Base-by-base conservation (phyloP, 139 green algal species). In the Chlamydomonas schloesseri region DNA sequence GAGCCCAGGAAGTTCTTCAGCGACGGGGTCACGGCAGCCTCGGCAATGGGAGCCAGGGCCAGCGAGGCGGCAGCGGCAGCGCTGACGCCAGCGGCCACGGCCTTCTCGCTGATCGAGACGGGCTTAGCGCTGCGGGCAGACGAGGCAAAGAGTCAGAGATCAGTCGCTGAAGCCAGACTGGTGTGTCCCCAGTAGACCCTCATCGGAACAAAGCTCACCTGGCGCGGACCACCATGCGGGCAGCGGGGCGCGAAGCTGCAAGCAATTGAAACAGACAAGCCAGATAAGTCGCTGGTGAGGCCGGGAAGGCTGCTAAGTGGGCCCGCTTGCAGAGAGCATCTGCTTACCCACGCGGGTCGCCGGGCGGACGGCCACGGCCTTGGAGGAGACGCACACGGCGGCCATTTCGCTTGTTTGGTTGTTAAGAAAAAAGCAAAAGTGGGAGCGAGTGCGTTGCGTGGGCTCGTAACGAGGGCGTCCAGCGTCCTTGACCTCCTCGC, bases 1-100 rank as follows among this genome's bases (percentile, higher is more conserved):
- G 92, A 97, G 88, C 94, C 92, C 20, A 99, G 82, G 89, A 99
- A 94, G 96, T 99, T 99, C 89, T 94, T 95, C 71, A 99, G 94
- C 47, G 96, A 98, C 42, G 97, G 97, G 31, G 97, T 98, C 10
- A 97, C 91, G 28, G 92, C 93, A 36, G 97, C 97, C 91, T 96
- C 84, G 26, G 95, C 95, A 5, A 93, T 31, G 24, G 28, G 60
- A n/a, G 60, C 18, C 18, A n/a, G 21, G 60, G 60, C 24, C 60
- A 67, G 21, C 18, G 60, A 23, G 24, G 60, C 23, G 60, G 23
- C 60, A 67, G 90, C 82, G 37, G 89, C 90, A 31, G 87, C 91
- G 67, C 91, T 90, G 58, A 97, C 81, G 82, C 90, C 94, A 46
- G 93, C 94, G 62, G 88, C 87, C n/a, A 97, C 55, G 55, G 89